Percentiles rank a stretch among this genome's conserved stretches.
phyloP scores from a whole-genome alignment of 805 yeast genomes.

The Sugiyamaella boreocaroliniensis region DNA sequence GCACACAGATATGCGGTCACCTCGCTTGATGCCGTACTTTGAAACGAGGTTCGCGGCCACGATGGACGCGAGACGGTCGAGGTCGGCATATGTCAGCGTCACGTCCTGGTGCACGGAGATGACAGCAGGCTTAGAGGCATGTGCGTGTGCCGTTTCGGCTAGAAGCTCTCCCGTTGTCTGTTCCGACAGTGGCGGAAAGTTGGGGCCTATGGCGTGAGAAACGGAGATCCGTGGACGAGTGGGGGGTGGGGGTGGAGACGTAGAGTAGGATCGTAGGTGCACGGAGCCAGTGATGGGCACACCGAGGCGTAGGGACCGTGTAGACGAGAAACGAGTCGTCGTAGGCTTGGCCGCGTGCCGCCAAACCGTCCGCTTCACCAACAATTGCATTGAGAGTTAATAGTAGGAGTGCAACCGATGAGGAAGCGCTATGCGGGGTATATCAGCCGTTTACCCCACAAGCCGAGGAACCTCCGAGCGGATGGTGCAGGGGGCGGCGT shows the following conservation, averaged over 20 bases:
- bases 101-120: conserved; percentile 21
- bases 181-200: conserved; percentile 8
- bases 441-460: no score
- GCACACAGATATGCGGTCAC: conserved; percentile 26
- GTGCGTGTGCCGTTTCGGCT: conserved; percentile 9
- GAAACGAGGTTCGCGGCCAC: conserved; percentile 19
- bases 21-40: conserved; percentile 13
- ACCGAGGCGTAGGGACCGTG: not conserved
- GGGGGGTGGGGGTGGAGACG: not conserved
- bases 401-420: no score
- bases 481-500: no score
- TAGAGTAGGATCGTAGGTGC: not conserved
- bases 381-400: no score
- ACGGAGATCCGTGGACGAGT: not conserved
- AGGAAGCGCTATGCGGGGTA: no score
- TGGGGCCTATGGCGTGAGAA: conserved; percentile 15
- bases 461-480: no score
- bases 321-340: not conserved
- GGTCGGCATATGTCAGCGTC: conserved; percentile 15
- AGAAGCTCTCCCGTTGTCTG: conserved; percentile 16
- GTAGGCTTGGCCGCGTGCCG: not conserved
- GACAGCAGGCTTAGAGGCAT: conserved; percentile 18
- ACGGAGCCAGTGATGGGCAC: not conserved
- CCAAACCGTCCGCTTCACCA: no score
- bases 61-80: conserved; percentile 14